A percentile compares a stretch with the other conserved stretches of the same genome.
phyloP scores from a whole-genome alignment of 371 early-diverging fungal genomes.

The Mucor sp. region DNA sequence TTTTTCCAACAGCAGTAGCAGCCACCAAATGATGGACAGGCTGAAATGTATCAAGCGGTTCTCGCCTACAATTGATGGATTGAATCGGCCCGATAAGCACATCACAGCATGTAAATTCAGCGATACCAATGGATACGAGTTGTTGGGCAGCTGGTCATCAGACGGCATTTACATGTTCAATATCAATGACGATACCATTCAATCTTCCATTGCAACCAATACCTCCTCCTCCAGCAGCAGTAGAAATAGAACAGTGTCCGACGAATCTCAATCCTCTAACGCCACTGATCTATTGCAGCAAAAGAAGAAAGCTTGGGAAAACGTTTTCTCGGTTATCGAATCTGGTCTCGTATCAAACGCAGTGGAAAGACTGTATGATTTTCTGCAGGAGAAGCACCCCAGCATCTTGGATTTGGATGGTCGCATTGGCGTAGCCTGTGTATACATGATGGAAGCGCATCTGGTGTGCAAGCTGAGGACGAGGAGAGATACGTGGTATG shows the following conservation, averaged over 20 bases:
- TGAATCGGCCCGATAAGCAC: conserved; percentile 24
- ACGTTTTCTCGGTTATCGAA: neutral
- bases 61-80: conserved; percentile 14
- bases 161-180: conserved; percentile 64
- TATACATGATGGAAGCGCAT: neutral
- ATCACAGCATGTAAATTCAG: conserved; percentile 50
- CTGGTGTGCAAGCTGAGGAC: neutral
- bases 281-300: neutral
- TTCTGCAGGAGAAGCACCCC: neutral
- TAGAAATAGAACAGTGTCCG: neutral
- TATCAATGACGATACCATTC: conserved; percentile 37
- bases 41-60: conserved; percentile 40
- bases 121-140: conserved; percentile 44
- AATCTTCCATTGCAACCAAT: neutral
- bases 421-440: neutral
- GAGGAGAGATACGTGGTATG: neutral
- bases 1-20: neutral
- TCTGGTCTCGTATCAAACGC: neutral
- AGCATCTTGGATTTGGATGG: neutral
- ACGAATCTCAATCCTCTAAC: neutral
- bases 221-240: neutral
- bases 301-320: neutral
- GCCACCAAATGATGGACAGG: neutral
- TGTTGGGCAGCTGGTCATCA: conserved; percentile 67
- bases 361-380: neutral